Percentiles rank a stretch among this genome's conserved stretches.
Conservation (phyloP, 352 stramenopile species). For the Phytophthora pistaciae region DNA sequence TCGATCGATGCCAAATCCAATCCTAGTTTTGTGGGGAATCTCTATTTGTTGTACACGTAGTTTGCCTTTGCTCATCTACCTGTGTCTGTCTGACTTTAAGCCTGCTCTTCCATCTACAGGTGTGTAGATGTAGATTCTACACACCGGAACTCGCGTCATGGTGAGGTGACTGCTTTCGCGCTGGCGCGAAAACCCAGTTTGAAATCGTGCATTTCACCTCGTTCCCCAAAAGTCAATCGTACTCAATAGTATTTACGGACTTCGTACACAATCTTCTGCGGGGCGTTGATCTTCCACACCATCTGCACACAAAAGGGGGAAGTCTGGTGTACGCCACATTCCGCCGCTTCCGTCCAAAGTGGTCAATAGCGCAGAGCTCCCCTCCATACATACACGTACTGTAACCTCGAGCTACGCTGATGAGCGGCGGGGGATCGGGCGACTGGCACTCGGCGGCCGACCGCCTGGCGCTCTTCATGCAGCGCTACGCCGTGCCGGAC, state of each 20-base stretch:
- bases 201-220: neutral
- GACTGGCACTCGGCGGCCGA: slow-evolving; percentile 53
- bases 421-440: slow-evolving; percentile 41
- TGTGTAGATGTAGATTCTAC: too few species aligned
- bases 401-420: slow-evolving; percentile 6
- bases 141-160: too few species aligned
- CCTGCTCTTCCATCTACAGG: too few species aligned
- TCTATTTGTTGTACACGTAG: neutral
- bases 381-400: slow-evolving; percentile 19
- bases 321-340: slow-evolving; percentile 31
- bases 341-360: slow-evolving; percentile 28
- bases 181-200: slow-evolving; percentile 8
- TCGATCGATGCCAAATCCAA: slow-evolving; percentile 1
- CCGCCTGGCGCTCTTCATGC: slow-evolving; percentile 70
- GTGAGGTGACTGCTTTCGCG: neutral
- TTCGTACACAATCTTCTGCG: neutral
- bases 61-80: neutral
- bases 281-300: slow-evolving; percentile 17
- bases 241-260: slow-evolving; percentile 3
- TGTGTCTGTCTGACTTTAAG: neutral
- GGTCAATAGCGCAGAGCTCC: slow-evolving; percentile 18
- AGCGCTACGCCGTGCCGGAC: slow-evolving; percentile 54
- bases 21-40: neutral
- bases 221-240: slow-evolving; percentile 11
- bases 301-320: slow-evolving; percentile 10